These are phyloP conservation scores for Claviceps africana DNA, from an alignment of 2,329 filamentous ascomycete genomes.

Conservation along the genomic window DNA sequence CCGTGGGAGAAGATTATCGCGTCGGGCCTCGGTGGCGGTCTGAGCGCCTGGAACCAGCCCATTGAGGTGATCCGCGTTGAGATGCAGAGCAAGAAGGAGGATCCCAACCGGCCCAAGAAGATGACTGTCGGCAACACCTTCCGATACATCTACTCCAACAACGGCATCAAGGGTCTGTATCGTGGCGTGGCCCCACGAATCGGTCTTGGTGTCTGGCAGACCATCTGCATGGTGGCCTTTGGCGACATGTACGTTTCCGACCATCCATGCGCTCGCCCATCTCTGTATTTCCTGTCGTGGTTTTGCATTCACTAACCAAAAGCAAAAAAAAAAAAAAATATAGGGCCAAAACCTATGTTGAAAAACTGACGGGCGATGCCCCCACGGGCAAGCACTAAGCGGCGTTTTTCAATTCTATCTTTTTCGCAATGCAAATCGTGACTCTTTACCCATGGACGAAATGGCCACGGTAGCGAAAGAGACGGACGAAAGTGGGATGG, in stretches of 20 bases:
- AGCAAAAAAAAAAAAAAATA: neutral
- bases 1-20: conserved; percentile 81
- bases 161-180: conserved; percentile 86
- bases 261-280: too few relatives aligned
- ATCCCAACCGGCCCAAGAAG: conserved; percentile 97
- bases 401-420: neutral
- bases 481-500: too few relatives aligned
- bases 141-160: conserved; percentile 79
- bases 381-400: conserved; percentile 55
- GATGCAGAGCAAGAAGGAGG: conserved; percentile 98
- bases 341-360: conserved; percentile 54
- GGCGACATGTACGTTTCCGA: conserved; percentile 72
- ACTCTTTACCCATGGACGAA: neutral
- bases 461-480: too few relatives aligned
- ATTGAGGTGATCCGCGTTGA: conserved; percentile 99
- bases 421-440: neutral
- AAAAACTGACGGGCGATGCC: conserved; percentile 49
- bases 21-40: conserved; percentile 75
- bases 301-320: neutral
- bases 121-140: conserved; percentile 84
- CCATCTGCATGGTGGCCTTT: conserved; percentile 97
- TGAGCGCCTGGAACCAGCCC: conserved; percentile 97
- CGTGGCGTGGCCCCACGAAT: conserved; percentile 89
- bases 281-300: neutral
- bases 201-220: conserved; percentile 95